Evolutionary conservation across 768 basidiomycete genomes (phyloP), one percentile per base, ranked within the genome.

Genomic region (Trametes sanguinea): DNA sequence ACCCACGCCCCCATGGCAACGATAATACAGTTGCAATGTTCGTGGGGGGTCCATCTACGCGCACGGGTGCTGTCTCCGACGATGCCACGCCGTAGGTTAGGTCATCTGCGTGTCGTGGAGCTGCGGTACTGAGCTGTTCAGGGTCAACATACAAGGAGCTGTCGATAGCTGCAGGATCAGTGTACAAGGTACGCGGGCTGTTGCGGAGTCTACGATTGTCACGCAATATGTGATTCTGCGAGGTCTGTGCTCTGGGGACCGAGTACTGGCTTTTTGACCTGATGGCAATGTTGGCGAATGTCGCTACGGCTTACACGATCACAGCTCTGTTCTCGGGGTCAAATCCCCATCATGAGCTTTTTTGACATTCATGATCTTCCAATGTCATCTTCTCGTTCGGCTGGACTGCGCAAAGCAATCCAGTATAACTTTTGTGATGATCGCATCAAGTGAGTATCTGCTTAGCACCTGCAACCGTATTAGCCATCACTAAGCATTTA

Each of bases 281-380:
- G 11, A 11, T 22, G 17, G 3, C 22, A 6, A 17, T 6, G 39
- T 14, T 10, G 14, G 9, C 17, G 39, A n/a, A n/a, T 42, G 4
- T 13, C 4, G 35, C 8, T 16, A 48, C 42, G 48, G 35, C 57
- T 9, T 37, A 50, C 14, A 6, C 14, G 13, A 13, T 29, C 47
- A 22, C 35, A 11, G 17, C 29, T 58, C 40, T 47, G 47, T 50
- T 37, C 43, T 29, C 51, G 50, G 57, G 51, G 50, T 51, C 50
- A 43, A 42, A 59, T 59, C 50, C 44, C 17, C 6, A 51, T 51
- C 30, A 39, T 27, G 42, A 59, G 57, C 32, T 48, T 59, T 29
- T 59, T 13, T 51, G 57, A 51, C 57, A 51, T 22, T 16, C 7
- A 17, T 59, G 57, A 59, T 59, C 50, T 51, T 59, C 57, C 42